Conservation (phyloP, 805 yeast species). For the Wickerhamiella shivajii region DNA sequence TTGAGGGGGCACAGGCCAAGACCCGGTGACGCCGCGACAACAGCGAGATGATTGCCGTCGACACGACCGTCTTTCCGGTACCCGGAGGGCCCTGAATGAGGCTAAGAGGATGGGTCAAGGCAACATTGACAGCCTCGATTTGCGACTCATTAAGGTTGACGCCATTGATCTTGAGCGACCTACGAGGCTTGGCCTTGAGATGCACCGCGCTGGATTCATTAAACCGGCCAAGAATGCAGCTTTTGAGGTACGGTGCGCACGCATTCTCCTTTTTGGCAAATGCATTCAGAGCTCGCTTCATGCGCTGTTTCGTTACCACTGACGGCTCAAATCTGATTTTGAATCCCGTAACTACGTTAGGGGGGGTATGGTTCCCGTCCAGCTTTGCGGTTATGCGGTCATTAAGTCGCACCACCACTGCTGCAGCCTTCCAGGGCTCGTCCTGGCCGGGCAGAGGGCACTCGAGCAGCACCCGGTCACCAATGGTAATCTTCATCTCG, state of each 20-base stretch:
- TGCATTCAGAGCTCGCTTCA: constrained; percentile 59
- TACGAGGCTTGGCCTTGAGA: constrained; percentile 39
- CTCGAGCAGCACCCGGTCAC: constrained; percentile 64
- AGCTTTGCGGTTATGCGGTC: constrained; percentile 8
- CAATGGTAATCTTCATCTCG: constrained; percentile 59
- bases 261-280: constrained; percentile 61
- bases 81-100: constrained; percentile 95
- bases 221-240: constrained; percentile 67
- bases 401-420: neutral
- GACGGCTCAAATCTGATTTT: constrained; percentile 85
- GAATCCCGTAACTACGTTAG: constrained; percentile 47
- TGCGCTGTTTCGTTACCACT: constrained; percentile 65
- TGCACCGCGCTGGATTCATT: constrained; percentile 42
- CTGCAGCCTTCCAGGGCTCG: constrained; percentile 2
- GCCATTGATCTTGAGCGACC: constrained; percentile 46
- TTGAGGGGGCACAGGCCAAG: constrained; percentile 88
- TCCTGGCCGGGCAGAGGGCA: constrained; percentile 22
- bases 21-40: constrained; percentile 47
- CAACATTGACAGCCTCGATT: constrained; percentile 56
- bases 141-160: constrained; percentile 66
- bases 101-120: constrained; percentile 55
- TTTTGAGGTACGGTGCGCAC: constrained; percentile 60
- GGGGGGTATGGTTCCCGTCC: constrained; percentile 31
- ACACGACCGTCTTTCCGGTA: constrained; percentile 89
- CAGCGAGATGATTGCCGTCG: constrained; percentile 76